Evolutionary conservation across 352 stramenopile genomes (phyloP), one percentile per base, ranked within the genome.

Genomic region (Pseudoperonospora humuli): DNA sequence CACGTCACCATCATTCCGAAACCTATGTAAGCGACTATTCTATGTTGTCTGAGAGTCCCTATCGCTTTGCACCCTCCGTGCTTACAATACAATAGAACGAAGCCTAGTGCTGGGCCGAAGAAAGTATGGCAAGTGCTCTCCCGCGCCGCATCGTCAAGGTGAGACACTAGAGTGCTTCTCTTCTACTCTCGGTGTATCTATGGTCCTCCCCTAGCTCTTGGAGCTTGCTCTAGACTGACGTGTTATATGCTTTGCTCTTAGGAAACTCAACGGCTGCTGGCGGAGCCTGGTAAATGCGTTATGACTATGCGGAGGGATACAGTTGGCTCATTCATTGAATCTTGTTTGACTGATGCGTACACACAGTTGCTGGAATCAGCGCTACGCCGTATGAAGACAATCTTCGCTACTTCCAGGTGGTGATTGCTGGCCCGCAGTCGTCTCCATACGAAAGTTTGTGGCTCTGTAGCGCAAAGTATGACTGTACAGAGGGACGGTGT

Each of bases 301-400:
- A 42, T 46, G n/a, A 34, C 11, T 40, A 25, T 23, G 3, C 32
- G 19, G 13, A 54, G 19, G 19, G 21, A 31, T 19, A 0, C 26
- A 13, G 41, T 32, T 11, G 6, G 3, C 11, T 11, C 24, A 24
- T 25, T 45, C 7, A 50, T 21, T 34, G 1, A 18, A 4, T 26
- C 8, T 11, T 38, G n/a, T n/a, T n/a, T n/a, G n/a, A n/a, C n/a
- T n/a, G n/a, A n/a, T 17, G 7, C 46, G 15, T 39, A 3, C 19
- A 2, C 45, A 26, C 43, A 89, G 87, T 98, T 25, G 75, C 91
- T 38, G 96, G 96, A 32, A 98, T 99, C 44, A 97, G 80, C 45
- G 95, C 95, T 25, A 98, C 86, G 32, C 95, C 95, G 18, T 98
- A 98, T 61, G 78, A 96, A 55, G 95, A 98, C 70, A 99, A 99